Evolutionary conservation across 192 early-diverging fungal species (phyloP).

Genomic region (Coemansia sp.): DNA sequence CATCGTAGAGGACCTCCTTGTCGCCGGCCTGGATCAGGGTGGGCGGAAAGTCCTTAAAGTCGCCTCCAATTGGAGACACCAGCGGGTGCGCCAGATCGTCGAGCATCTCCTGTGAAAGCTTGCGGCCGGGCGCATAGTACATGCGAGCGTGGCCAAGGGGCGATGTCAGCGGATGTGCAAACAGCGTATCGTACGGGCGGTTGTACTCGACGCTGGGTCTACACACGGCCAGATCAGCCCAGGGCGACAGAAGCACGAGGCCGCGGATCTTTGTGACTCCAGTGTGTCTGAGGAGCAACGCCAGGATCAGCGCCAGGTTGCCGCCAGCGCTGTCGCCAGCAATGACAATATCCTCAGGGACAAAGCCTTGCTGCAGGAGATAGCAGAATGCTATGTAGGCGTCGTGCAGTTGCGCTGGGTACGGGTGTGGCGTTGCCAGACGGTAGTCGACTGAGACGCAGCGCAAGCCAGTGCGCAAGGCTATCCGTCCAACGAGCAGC

Average conservation of each 20-base stretch:
- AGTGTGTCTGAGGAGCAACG: conserved; percentile 63
- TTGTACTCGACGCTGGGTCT: conserved; percentile 26
- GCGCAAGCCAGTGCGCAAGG: conserved; percentile 48
- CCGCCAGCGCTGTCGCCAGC: conserved; percentile 74
- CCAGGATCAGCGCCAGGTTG: conserved; percentile 61
- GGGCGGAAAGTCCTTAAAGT: conserved; percentile 40
- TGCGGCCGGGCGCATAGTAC: conserved; percentile 42
- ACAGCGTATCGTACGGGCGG: conserved; percentile 30
- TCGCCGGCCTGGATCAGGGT: conserved; percentile 44
- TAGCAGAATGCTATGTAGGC: conserved; percentile 58
- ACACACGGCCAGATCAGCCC: conserved; percentile 22
- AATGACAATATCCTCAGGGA: conserved; percentile 60
- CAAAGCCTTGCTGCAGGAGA: conserved; percentile 59
- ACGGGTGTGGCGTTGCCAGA: conserved; percentile 40
- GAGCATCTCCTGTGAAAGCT: conserved; percentile 20
- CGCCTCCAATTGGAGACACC: conserved; percentile 43
- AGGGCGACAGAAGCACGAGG: conserved; percentile 59
- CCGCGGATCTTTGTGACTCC: conserved; percentile 53
- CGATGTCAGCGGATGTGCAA: conserved; percentile 13
- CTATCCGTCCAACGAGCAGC: conserved; percentile 52
- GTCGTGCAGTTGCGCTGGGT: conserved; percentile 66
- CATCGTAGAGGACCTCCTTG: conserved; percentile 38
- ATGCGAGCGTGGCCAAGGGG: conserved; percentile 25
- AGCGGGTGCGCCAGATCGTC: conserved; percentile 36
- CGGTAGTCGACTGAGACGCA: conserved; percentile 50